Conservation (phyloP, 192 early-diverging fungal genomes). For the Chytriomyces sp. region DNA sequence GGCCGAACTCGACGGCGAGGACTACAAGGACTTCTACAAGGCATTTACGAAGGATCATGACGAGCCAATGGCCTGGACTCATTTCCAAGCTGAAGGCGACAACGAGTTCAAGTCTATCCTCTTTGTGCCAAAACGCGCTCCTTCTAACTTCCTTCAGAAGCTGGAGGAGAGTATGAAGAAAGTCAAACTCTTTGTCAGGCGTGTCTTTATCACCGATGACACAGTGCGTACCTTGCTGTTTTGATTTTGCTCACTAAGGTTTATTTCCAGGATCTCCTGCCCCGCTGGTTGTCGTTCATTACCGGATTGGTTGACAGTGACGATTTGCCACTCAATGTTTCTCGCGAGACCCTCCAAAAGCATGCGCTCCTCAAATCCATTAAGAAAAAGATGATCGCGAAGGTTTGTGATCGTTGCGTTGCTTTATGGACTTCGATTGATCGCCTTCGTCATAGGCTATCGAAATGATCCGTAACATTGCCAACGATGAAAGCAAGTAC, state of each 20-base stretch:
- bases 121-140: constrained; percentile 75
- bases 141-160: constrained; percentile 45
- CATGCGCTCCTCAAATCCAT: constrained; percentile 79
- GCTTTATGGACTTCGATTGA: background rate
- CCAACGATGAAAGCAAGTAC: constrained; percentile 51
- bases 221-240: constrained; percentile 19
- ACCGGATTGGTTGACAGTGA: constrained; percentile 94
- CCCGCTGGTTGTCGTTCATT: constrained; percentile 90
- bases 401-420: constrained; percentile 34
- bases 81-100: constrained; percentile 94
- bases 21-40: constrained; percentile 91
- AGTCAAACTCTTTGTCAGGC: constrained; percentile 92
- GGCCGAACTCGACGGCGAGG: constrained; percentile 71
- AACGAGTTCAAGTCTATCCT: constrained; percentile 87
- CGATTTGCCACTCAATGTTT: constrained; percentile 97
- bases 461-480: constrained; percentile 77
- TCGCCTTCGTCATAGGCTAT: constrained; percentile 48
- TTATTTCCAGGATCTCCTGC: constrained; percentile 72
- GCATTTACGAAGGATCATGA: constrained; percentile 70
- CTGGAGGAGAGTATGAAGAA: constrained; percentile 56
- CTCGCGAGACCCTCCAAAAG: constrained; percentile 95
- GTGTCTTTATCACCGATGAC: constrained; percentile 97
- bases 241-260: background rate
- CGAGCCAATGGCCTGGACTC: constrained; percentile 79
- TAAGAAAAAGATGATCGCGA: constrained; percentile 85